Conservation (phyloP, 2,329 filamentous ascomycete species). For the Tolypocladium tundrense region DNA sequence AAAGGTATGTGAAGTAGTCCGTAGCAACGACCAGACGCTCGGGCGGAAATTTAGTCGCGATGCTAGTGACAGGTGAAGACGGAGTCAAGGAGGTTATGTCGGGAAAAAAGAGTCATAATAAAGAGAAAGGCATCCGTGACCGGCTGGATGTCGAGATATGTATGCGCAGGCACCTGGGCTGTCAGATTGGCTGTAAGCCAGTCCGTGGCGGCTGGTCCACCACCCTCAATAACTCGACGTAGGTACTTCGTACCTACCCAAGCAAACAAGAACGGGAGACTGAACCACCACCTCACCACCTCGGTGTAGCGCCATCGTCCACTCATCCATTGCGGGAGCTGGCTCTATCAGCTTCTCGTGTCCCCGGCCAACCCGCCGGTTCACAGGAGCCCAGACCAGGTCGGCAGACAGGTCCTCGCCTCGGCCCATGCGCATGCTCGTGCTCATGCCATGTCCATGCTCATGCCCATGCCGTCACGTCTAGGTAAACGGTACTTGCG, state of each 20-base stretch:
- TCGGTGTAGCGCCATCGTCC: background rate
- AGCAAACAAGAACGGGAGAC: background rate
- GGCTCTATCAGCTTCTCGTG: background rate
- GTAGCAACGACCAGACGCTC: background rate
- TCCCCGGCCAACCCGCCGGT: background rate
- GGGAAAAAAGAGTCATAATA: background rate
- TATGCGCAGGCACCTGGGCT: background rate
- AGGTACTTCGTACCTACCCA: no score
- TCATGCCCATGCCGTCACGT: no score
- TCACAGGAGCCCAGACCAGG: background rate
- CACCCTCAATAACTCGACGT: background rate
- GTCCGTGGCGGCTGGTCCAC: background rate
- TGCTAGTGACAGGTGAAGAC: background rate
- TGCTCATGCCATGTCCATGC: no score
- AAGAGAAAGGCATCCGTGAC: background rate
- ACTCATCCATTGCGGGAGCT: background rate
- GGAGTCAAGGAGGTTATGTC: background rate
- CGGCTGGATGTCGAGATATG: background rate
- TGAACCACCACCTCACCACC: background rate
- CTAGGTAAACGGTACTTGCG: background rate
- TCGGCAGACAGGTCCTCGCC: background rate
- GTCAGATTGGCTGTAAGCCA: background rate
- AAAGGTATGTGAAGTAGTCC: background rate
- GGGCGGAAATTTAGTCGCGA: background rate
- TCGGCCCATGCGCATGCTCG: no score